Conservation (phyloP, 2,329 filamentous ascomycete species). For the Leptographium flavum region DNA sequence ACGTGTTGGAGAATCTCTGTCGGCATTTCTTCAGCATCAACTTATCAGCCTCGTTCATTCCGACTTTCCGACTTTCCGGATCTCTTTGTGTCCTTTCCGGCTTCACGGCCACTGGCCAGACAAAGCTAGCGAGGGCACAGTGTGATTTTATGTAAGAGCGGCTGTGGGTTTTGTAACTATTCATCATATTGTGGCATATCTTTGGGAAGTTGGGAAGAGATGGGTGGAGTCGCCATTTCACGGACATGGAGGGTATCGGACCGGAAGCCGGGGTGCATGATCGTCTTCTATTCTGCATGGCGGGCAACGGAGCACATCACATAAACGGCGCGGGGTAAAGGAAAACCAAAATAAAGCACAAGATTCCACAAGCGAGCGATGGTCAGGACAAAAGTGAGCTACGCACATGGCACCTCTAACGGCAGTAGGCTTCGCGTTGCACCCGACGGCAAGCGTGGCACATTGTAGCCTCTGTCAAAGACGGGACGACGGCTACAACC, state of each 20-base stretch:
- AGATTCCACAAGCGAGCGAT: background rate
- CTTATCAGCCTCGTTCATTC: no score
- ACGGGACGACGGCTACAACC: background rate
- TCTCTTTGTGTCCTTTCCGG: no score
- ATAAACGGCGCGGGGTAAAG: background rate
- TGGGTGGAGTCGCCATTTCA: background rate
- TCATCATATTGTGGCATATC: conserved; percentile 1
- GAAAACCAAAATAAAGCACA: background rate
- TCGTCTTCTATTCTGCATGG: conserved; percentile 5
- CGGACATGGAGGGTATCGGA: background rate
- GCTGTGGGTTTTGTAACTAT: background rate
- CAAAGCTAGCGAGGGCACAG: background rate
- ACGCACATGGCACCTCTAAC: no score
- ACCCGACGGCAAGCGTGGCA: no score
- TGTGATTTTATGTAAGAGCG: background rate
- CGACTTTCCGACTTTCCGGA: no score
- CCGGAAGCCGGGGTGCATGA: background rate
- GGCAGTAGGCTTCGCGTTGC: no score
- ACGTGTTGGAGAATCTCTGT: background rate
- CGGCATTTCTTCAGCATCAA: no score
- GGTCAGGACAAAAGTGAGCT: no score
- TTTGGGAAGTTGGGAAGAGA: background rate
- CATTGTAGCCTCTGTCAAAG: no score
- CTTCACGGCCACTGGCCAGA: no score
- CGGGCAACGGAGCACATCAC: conserved; percentile 1